Percentiles rank a stretch among this genome's conserved stretches.
Conservation (phyloP, 1,139 yeast genomes). For the Pichiaceae sp. region DNA sequence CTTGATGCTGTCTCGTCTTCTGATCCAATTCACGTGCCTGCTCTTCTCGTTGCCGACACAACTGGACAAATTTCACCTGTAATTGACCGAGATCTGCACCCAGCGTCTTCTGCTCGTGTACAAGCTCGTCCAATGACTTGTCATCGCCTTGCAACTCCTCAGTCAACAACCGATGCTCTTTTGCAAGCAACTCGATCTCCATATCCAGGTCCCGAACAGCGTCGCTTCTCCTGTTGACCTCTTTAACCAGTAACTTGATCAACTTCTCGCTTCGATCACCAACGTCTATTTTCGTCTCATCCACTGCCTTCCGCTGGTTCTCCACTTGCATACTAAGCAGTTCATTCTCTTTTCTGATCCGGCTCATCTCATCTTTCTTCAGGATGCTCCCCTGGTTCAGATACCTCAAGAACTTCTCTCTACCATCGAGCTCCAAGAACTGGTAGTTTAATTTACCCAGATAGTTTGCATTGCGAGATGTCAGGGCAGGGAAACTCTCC, state of each 20-base stretch:
- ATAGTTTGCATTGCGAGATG: conserved; percentile 24
- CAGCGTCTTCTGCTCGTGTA: not conserved
- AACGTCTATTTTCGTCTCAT: conserved; percentile 18
- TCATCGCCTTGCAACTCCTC: conserved; percentile 3
- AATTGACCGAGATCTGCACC: not conserved
- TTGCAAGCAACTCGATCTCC: conserved; percentile 12
- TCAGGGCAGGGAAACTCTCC: conserved; percentile 6
- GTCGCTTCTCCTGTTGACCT: conserved; percentile 14
- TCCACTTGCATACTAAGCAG: conserved; percentile 8
- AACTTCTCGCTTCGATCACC: conserved; percentile 14
- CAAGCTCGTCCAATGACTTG: conserved; percentile 1
- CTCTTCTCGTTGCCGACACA: not conserved
- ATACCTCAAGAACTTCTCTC: conserved; percentile 48
- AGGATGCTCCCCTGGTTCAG: conserved; percentile 28
- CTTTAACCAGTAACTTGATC: conserved; percentile 11
- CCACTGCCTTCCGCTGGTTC: conserved; percentile 21
- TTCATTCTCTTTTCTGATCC: conserved; percentile 12
- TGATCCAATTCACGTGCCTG: not conserved
- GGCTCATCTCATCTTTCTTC: conserved; percentile 22
- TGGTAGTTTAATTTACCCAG: conserved; percentile 49
- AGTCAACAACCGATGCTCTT: conserved; percentile 6
- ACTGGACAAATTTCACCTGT: conserved; percentile 1
- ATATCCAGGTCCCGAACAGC: conserved; percentile 20
- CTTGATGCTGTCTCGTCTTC: not conserved
- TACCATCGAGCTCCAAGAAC: conserved; percentile 60